Conservation (phyloP, 139 green algal genomes). For the Pleodorina starrii region DNA sequence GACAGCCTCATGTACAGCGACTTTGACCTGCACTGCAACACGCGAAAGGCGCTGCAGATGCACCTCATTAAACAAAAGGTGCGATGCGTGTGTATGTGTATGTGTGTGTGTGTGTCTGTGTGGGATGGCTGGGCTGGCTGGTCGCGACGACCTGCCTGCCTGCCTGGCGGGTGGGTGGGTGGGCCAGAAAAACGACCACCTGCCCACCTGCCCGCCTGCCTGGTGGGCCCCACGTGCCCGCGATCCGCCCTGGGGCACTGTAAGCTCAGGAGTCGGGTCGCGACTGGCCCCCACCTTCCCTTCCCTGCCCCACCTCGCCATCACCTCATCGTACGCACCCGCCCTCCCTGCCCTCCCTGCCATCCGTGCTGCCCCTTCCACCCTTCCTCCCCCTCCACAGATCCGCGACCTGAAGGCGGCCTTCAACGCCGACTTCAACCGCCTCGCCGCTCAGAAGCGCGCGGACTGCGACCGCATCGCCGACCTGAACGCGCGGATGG, state of each 20-base stretch:
- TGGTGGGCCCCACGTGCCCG: too few species aligned
- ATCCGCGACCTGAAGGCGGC: constrained; percentile 36
- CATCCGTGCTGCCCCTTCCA: too few species aligned
- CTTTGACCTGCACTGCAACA: constrained; percentile 50
- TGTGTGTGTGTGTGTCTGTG: background rate
- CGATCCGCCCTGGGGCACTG: too few species aligned
- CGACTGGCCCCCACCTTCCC: too few species aligned
- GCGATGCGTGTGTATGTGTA: background rate
- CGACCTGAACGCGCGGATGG: constrained; percentile 56
- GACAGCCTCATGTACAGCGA: constrained; percentile 51
- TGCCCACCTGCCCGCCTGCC: too few species aligned
- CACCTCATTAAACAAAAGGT: constrained; percentile 44
- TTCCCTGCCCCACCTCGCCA: too few species aligned
- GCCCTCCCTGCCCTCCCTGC: background rate
- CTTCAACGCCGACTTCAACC: constrained; percentile 60
- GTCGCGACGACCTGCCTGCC: too few species aligned
- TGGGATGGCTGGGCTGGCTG: too few species aligned
- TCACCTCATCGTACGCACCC: background rate
- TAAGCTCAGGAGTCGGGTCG: too few species aligned
- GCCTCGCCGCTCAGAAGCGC: constrained; percentile 26
- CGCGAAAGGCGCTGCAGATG: constrained; percentile 43
- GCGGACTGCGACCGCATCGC: constrained; percentile 55
- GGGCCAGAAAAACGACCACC: too few species aligned
- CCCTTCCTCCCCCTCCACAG: background rate
- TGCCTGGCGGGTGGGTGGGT: too few species aligned